phyloP scores from a whole-genome alignment of 176 grass and related monocot genomes.

The Typha latifolia region DNA sequence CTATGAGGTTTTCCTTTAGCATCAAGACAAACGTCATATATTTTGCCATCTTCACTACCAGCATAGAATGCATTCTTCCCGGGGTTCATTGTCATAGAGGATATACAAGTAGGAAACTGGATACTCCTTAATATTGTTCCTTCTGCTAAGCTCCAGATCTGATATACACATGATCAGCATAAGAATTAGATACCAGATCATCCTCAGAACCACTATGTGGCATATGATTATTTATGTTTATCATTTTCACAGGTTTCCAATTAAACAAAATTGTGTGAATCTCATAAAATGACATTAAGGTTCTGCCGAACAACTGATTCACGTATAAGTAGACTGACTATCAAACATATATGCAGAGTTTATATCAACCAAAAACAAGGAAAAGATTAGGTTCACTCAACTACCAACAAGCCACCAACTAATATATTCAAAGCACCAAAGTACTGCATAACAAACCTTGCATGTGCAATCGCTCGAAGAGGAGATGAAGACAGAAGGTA shows the following conservation, averaged over 20 bases:
- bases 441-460: slow-evolving; percentile 39
- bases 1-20: slow-evolving; percentile 40
- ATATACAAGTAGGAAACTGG: slow-evolving; percentile 46
- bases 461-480: slow-evolving; percentile 84
- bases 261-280: too few relatives aligned
- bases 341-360: too few relatives aligned
- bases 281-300: too few relatives aligned
- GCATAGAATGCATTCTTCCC: slow-evolving; percentile 81
- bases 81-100: slow-evolving; percentile 51
- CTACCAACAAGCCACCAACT: too few relatives aligned
- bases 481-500: slow-evolving; percentile 52
- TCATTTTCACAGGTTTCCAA: too few relatives aligned
- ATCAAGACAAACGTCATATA: slow-evolving; percentile 75
- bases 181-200: slow-evolving; percentile 13
- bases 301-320: too few relatives aligned
- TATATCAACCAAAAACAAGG: too few relatives aligned
- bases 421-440: neutral
- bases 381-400: neutral
- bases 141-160: slow-evolving; percentile 81
- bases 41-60: slow-evolving; percentile 83
- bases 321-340: too few relatives aligned
- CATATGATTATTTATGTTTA: too few relatives aligned
- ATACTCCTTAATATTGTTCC: slow-evolving; percentile 64
- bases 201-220: neutral
- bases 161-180: slow-evolving; percentile 15